A percentile compares a stretch with the other conserved stretches of the same genome.
phyloP scores from a whole-genome alignment of 352 stramenopile species.

The Thraustotheca clavata region DNA sequence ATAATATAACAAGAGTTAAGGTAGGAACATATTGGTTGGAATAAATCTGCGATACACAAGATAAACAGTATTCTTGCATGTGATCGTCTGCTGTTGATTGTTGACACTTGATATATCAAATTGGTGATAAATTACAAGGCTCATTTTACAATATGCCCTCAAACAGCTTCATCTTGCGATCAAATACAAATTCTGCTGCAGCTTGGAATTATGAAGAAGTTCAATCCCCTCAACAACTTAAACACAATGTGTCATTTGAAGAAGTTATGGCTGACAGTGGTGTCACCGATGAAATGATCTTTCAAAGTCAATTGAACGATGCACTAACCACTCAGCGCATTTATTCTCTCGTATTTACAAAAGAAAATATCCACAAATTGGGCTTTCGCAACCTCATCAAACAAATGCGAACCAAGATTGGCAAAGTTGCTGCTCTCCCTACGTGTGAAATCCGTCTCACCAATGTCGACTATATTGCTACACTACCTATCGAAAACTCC shows the following conservation, averaged over 20 bases:
- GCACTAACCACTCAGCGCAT: constrained; percentile 6
- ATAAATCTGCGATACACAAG: too few relatives aligned
- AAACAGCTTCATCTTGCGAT: too few relatives aligned
- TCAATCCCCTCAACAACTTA: background rate
- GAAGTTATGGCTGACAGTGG: background rate
- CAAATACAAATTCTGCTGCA: too few relatives aligned
- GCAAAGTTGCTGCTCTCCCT: background rate
- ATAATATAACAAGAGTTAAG: too few relatives aligned
- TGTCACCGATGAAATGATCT: constrained; percentile 18
- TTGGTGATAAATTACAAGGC: too few relatives aligned
- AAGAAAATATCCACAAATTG: constrained; percentile 21
- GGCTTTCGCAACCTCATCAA: constrained; percentile 19
- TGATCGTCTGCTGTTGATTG: too few relatives aligned
- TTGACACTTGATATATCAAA: too few relatives aligned
- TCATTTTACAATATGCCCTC: too few relatives aligned
- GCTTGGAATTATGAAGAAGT: background rate
- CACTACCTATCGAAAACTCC: background rate
- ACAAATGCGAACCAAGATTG: constrained; percentile 10
- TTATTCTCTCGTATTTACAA: constrained; percentile 19
- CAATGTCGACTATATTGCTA: constrained; percentile 13
- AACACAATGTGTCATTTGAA: background rate
- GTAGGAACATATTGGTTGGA: too few relatives aligned
- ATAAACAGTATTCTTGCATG: too few relatives aligned
- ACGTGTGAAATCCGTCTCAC: constrained; percentile 14
- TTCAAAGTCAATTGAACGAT: constrained; percentile 13